Evolutionary conservation across 331 rosid species (phyloP), one percentile per base, ranked within the genome.

Genomic region (Cydonia oblonga): DNA sequence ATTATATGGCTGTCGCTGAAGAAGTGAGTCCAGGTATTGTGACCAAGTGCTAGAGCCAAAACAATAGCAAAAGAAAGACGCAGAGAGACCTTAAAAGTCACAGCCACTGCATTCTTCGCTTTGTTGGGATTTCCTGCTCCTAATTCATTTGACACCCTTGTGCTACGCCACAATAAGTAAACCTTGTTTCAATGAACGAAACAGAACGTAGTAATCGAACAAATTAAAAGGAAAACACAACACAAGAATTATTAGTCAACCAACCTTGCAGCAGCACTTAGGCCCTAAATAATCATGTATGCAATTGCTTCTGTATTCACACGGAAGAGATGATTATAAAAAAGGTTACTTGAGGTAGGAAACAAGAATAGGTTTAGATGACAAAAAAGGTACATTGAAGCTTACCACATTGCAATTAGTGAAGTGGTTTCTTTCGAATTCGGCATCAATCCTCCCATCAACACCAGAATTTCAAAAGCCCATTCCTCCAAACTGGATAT

Each of bases 111-210:
- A 9, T 78, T 78, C 79, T 84, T 92, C 24, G 97, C 98, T 81
- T 49, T 22, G 35, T 81, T 76, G 0, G 93, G 87, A 29, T 79
- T 67, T 63, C 89, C 89, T 44, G 89, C 98, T 49, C 98, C 98
- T 67, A 90, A 71, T 83, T 92, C 98, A 80, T 88, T 90, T 33
- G 97, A 90, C 54, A 92, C 92, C 81, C 97, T 88, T 78, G 98
- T 92, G 84, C 96, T 92, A 81, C 69, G 13, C 61, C 29, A 63
- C 4, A 53, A 26, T 63, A 22, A 56, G 44, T 66, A 38, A 44
- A 35, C 13, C 30, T 5, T 30, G 54, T 12, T 2, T 90, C 38
- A 83, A 11, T 51, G 46, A n/a, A 16, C 18, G 1, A 28, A 35
- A 69, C 14, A 58, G 24, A 76, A 56, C 10, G 16, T 20, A 56